These are phyloP conservation scores for Onygenales sp. DNA, from an alignment of 2,329 filamentous ascomycete genomes.

Conservation along the genomic window DNA sequence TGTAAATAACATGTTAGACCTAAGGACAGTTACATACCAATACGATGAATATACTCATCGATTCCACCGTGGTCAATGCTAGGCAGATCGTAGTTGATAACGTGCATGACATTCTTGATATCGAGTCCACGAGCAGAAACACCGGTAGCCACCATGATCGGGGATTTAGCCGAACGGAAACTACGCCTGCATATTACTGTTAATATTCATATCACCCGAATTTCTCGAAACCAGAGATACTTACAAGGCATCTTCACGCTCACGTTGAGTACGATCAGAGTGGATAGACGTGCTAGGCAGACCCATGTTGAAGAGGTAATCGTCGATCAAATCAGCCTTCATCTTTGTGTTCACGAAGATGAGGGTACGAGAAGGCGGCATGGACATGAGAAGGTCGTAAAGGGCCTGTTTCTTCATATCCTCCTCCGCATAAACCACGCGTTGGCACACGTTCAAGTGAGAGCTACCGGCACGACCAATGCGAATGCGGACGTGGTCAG, in stretches of 20 bases:
- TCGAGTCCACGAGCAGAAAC: conserved; percentile 84
- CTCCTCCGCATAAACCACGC: conserved; percentile 54
- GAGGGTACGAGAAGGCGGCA: conserved; percentile 67
- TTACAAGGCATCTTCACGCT: conserved; percentile 81
- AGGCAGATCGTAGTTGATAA: conserved; percentile 90
- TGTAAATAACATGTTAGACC: neutral
- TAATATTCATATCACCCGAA: conserved; percentile 2
- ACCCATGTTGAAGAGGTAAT: conserved; percentile 70
- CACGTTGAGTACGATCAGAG: conserved; percentile 72
- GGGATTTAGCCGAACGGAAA: conserved; percentile 65
- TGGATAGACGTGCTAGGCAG: conserved; percentile 86
- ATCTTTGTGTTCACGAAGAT: conserved; percentile 82
- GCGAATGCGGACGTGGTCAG: conserved; percentile 67
- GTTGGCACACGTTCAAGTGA: conserved; percentile 73
- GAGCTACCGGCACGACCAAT: conserved; percentile 81
- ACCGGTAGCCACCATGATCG: conserved; percentile 78
- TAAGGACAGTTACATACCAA: conserved; percentile 50
- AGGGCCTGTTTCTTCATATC: conserved; percentile 60
- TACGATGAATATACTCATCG: conserved; percentile 87
- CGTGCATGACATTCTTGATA: conserved; percentile 74
- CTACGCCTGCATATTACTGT: conserved; percentile 44
- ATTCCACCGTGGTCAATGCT: conserved; percentile 70
- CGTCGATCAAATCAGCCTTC: conserved; percentile 73
- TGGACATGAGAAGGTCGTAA: conserved; percentile 60
- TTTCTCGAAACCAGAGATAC: conserved; percentile 17